Evolutionary conservation across 129 eudicot species (phyloP).

Genomic region (Heracleum sosnowskyi): DNA sequence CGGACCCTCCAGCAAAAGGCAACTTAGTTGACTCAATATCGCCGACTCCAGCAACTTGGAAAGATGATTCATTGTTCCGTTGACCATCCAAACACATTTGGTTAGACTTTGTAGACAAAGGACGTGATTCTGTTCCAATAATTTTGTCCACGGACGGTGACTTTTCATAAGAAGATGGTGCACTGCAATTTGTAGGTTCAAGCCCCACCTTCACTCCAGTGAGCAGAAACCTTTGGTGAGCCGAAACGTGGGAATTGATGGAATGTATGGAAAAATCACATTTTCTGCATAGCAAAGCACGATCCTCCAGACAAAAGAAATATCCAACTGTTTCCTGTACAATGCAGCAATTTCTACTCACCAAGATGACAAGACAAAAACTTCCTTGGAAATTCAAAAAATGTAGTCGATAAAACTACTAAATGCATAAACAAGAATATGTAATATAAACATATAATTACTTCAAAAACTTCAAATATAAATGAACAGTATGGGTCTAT

Average conservation of each 20-base stretch:
- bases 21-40: conserved; percentile 37
- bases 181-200: conserved; percentile 32
- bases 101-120: conserved; percentile 22
- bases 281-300: conserved; percentile 86
- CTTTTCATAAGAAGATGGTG: conserved; percentile 55
- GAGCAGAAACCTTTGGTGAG: conserved; percentile 82
- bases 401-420: not conserved
- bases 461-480: too few species aligned
- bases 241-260: conserved; percentile 52
- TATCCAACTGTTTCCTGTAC: conserved; percentile 39
- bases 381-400: not conserved
- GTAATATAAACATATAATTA: too few species aligned
- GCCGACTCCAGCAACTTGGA: conserved; percentile 23
- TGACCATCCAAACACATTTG: conserved; percentile 36
- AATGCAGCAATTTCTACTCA: not conserved
- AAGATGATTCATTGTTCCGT: conserved; percentile 28
- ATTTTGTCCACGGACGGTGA: conserved; percentile 36
- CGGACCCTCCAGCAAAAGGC: conserved; percentile 48
- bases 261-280: conserved; percentile 88
- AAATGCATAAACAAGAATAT: not conserved
- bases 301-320: conserved; percentile 93
- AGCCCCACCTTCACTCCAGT: conserved; percentile 92
- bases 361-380: not conserved
- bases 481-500: too few species aligned
- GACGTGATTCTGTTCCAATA: conserved; percentile 27